Evolutionary conservation across 306 rosid species (phyloP), one percentile per base, ranked within the genome.

Genomic region (Carpinus viminea): DNA sequence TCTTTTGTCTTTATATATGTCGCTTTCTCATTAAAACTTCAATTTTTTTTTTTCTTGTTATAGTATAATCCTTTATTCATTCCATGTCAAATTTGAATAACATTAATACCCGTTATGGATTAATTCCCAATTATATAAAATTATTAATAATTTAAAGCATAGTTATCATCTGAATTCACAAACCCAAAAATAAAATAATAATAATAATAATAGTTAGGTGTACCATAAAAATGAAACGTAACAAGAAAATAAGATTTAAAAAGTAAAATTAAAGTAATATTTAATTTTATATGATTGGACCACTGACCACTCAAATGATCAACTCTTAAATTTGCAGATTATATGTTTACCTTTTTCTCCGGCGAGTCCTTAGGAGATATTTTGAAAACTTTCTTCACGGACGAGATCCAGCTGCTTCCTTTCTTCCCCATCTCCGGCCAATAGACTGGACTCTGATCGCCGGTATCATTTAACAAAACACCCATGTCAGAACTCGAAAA

Each of bases 361-460:
- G 87, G 83, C 76, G 83, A 78, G 52, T 86, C 90, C 87, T 91
- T 93, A 1, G 92, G 80, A 84, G 98, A 86, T 54, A 87, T 80
- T 81, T 88, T 91, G 84, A 95, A 93, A 38, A 86, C 99, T 82
- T 84, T 95, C 92, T 90, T 95, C 79, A 95, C 97, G 0, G 98
- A 82, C 1, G 98, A 91, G 84, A 95, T 93, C 99, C 99, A 95
- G 57, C 91, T 57, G 50, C 79, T 81, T 82, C 93, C 86, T 87
- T 95, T 95, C 93, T 93, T 95, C 72, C 97, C 98, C 99, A 95
- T 95, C 76, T 78, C 62, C 52, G 74, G 64, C 43, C 59, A 83
- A 79, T 68, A 13, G 77, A 83, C 76, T 59, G 68, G 72, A 73
- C 79, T 79, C 85, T 75, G 34, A 83, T 47, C 50, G 1, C 72